Evolutionary conservation across 1,139 yeast genomes (phyloP), one percentile per base, ranked within the genome.

Genomic region (Yamadazyma taylorii): DNA sequence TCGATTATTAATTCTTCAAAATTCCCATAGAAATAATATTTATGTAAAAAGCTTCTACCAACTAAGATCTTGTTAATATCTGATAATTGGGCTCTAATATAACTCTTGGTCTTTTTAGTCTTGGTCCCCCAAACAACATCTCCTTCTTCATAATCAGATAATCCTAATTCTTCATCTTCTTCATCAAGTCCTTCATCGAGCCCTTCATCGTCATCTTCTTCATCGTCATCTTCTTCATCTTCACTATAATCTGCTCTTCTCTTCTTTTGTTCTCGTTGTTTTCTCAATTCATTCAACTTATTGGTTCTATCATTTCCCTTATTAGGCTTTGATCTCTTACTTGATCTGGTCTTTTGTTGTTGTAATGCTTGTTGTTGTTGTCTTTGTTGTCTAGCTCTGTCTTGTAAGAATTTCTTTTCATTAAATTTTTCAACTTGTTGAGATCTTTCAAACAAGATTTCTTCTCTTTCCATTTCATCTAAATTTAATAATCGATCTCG

Each of bases 391-490:
- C 68, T 74, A 50, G 88, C 83, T 63, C 97, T 82, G 55, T 87
- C 83, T 26, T 85, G 87, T 53, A 94, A 79, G 53, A 84, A 81
- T 55, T 78, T 77, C 58, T 87, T 79, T 63, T 92, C 97, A 40
- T 85, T 81, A 61, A 73, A 89, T 47, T 84, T 78, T 58, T 90
- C 95, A 81, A 88, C 79, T 50, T 87, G 95, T 61, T 89, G 96
- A 5, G 87, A 78, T 61, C 99, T 86, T 43, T 92, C 97, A 52
- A 87, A 94, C 43, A 92, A 75, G 41, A 88, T 78, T 50, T 86
- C 82, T 67, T 92, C 98, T 54, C 97, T 81, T 53, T 85, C 85
- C 58, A 92, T 79, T 69, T 94, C 98, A 42, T 92, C 95, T 81
- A 92, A 75, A 1, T 74, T 72, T 53, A 83, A 81, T 47, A 92